Evolutionary conservation across 495 filamentous ascomycete genomes (phyloP).

Genomic region (Apodospora peruviana): DNA sequence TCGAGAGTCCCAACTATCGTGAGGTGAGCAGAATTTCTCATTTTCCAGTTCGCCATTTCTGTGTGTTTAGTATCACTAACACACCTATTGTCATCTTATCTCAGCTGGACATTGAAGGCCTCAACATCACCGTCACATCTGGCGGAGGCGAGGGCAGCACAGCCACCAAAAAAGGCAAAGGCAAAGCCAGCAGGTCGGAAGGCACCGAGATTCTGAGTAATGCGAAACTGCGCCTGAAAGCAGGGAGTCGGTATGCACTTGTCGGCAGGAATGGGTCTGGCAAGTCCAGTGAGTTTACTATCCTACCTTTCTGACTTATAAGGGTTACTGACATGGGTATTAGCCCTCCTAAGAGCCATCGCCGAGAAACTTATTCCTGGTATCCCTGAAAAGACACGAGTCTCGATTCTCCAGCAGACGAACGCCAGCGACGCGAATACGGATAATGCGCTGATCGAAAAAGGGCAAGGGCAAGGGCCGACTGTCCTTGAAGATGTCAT

Average conservation of each 20-base stretch:
- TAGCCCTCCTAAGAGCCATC: constrained; percentile 67
- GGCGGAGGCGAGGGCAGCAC: constrained; percentile 24
- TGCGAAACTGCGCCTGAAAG: constrained; percentile 63
- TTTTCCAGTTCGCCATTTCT: too few relatives aligned
- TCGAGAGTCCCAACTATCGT: constrained; percentile 45
- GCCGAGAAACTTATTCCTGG: constrained; percentile 75
- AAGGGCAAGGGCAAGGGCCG: constrained; percentile 11
- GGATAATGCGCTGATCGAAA: constrained; percentile 4
- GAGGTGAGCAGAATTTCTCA: constrained; percentile 31
- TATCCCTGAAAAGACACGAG: constrained; percentile 60
- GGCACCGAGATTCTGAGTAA: constrained; percentile 63
- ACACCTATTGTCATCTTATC: neutral
- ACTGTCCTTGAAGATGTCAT: constrained; percentile 65
- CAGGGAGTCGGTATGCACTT: constrained; percentile 65
- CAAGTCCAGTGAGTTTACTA: constrained; percentile 60
- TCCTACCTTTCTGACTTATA: neutral
- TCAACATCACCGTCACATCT: constrained; percentile 56
- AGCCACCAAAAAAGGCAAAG: constrained; percentile 3
- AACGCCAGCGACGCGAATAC: constrained; percentile 26
- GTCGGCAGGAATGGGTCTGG: constrained; percentile 74
- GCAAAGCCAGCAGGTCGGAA: constrained; percentile 47
- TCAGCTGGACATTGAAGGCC: constrained; percentile 62
- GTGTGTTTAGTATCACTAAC: neutral
- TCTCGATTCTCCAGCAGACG: constrained; percentile 72
- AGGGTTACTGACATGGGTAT: neutral